Conservation (phyloP, 805 yeast species). For the Saccharomyces mikatae region DNA sequence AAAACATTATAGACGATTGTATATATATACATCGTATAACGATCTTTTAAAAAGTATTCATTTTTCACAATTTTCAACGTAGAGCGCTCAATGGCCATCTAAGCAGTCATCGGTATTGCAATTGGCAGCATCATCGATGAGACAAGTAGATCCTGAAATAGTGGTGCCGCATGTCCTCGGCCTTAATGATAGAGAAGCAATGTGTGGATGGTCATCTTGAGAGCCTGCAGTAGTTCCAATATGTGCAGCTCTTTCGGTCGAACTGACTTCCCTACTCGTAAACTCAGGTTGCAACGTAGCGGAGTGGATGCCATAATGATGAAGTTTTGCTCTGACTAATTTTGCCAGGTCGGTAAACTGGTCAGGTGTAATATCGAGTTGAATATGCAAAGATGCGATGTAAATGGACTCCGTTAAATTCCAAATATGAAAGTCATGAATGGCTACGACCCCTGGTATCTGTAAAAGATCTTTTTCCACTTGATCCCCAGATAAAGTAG, state of each 20-base stretch:
- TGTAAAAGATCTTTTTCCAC: constrained; percentile 59
- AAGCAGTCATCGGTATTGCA: constrained; percentile 43
- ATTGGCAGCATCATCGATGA: constrained; percentile 45
- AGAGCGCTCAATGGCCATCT: background rate
- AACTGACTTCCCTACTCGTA: constrained; percentile 23
- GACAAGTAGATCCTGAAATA: constrained; percentile 33
- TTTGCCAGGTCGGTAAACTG: constrained; percentile 60
- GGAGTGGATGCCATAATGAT: constrained; percentile 75
- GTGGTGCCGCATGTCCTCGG: constrained; percentile 31
- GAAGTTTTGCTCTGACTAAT: constrained; percentile 66
- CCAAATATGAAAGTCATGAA: constrained; percentile 95
- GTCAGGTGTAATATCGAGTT: constrained; percentile 52
- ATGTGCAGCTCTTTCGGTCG: constrained; percentile 18
- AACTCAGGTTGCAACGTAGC: constrained; percentile 96
- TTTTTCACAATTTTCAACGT: background rate
- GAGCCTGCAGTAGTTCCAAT: constrained; percentile 22
- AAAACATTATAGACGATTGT: background rate
- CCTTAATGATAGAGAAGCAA: background rate
- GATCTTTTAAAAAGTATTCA: background rate
- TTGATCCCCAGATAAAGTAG: constrained; percentile 60
- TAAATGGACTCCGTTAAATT: constrained; percentile 76
- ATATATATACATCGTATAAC: background rate
- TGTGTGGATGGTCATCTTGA: background rate
- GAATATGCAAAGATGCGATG: constrained; percentile 83
- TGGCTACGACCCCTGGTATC: constrained; percentile 67